Evolutionary conservation across 2,329 filamentous ascomycete genomes (phyloP), one percentile per base, ranked within the genome.

Genomic region (Colletotrichum agaves): DNA sequence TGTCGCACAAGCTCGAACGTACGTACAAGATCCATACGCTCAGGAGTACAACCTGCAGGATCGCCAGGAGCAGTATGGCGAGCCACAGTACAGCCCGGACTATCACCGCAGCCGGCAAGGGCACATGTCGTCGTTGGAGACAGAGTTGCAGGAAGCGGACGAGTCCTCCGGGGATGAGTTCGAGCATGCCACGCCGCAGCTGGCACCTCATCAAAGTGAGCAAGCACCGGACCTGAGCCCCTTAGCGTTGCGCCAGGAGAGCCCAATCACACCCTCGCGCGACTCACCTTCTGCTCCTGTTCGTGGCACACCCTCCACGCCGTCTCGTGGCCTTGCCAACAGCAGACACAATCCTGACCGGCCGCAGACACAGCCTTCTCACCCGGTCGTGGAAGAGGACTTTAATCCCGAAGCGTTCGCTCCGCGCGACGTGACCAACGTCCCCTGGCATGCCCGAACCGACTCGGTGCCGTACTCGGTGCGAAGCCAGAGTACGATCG

Each of bases 401-500:
- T 21, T 61, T 5, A 72, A 74, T 11, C 61, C 72, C 8, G 65
- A 73, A 4, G 8, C 53, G 2, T 73, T 75, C 44, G 39, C 69
- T 5, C 72, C 75, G 2, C 74, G 74, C 8, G 76, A 79, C 53
- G 75, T 76, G n/a, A 77, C 77, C 5, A 72, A 79, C 60, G 56
- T 74, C 0, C 63, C 76, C 0, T 80, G 76, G 77, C 73, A 75
- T 47, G 71, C 69, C 3, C 73, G 75, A 12, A 72, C 71, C 17
- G 74, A 75, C 21, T 78, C 76, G 17, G 74, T 76, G 1, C 78
- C 79, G 0, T 72, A 73, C 49, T 81, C 79, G 1, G 47, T 76
- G 17, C 74, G 72, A 49, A 81, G 78, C 72, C 75, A 76, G 43
- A 77, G 74, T 23, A 80, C 78, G 1, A 53, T 79, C 3, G 78